Conservation (phyloP, 108 stramenopile genomes). For the Cylindrotheca fusiformis region DNA sequence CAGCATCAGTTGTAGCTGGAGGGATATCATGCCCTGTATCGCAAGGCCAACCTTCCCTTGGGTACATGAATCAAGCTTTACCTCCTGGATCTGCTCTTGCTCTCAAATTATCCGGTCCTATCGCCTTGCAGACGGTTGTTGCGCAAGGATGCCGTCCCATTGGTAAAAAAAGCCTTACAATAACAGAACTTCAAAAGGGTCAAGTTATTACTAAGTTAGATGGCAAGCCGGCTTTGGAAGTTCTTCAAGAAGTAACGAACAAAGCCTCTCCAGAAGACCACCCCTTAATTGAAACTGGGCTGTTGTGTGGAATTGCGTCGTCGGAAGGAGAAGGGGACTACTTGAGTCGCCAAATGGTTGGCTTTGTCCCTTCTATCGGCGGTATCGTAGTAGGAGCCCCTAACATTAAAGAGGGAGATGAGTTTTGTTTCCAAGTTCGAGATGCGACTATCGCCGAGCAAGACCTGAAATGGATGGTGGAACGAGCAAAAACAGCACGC, state of each 20-base stretch:
- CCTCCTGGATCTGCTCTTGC: conserved; percentile 24
- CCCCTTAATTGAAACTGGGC: background rate
- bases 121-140: conserved; percentile 28
- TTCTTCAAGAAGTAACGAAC: conserved; percentile 5
- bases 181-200: conserved; percentile 2
- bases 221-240: conserved; percentile 6
- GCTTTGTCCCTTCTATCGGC: conserved; percentile 21
- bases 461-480: conserved; percentile 19
- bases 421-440: conserved; percentile 29
- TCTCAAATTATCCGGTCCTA: conserved; percentile 13
- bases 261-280: conserved; percentile 2
- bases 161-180: conserved; percentile 5
- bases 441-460: conserved; percentile 3
- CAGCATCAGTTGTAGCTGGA: conserved; percentile 19
- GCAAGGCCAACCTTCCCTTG: conserved; percentile 15
- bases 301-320: conserved; percentile 7
- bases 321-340: background rate
- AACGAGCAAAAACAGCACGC: conserved; percentile 28
- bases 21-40: conserved; percentile 21
- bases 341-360: conserved; percentile 28
- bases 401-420: conserved; percentile 14
- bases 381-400: conserved; percentile 16
- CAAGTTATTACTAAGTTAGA: conserved; percentile 10
- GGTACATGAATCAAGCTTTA: conserved; percentile 4
- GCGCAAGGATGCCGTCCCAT: conserved; percentile 30